phyloP scores from a whole-genome alignment of 768 basidiomycete genomes.

The Plicaturopsis crispa region DNA sequence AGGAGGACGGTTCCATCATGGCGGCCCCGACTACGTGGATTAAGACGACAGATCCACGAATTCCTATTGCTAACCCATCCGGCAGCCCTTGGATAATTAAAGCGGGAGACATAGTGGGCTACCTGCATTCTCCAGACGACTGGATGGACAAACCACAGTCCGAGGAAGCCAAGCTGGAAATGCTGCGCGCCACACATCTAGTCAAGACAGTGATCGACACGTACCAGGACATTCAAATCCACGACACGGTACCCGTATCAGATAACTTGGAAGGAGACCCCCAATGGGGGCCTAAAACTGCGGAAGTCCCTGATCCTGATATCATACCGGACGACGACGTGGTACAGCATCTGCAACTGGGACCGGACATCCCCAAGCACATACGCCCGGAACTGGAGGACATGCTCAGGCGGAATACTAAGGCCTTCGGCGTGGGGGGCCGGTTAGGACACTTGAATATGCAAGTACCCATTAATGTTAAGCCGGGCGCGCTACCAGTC shows the following conservation, averaged over 20 bases:
- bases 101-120: slow-evolving; percentile 2
- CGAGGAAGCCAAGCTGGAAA: neutral
- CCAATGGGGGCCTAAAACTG: neutral
- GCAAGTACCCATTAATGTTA: too few species aligned
- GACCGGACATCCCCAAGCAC: slow-evolving; percentile 9
- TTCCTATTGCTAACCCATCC: slow-evolving; percentile 4
- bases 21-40: slow-evolving; percentile 3
- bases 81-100: slow-evolving; percentile 1
- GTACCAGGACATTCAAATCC: too few species aligned
- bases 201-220: too few species aligned
- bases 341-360: slow-evolving; percentile 9
- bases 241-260: too few species aligned
- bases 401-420: slow-evolving; percentile 9
- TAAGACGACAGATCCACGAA: neutral
- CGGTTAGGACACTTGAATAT: slow-evolving; percentile 22
- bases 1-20: slow-evolving; percentile 2
- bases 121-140: neutral
- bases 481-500: too few species aligned
- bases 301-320: neutral
- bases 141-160: neutral
- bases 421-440: slow-evolving; percentile 23
- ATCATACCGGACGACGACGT: too few species aligned
- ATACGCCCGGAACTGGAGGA: slow-evolving; percentile 7
- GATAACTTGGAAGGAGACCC: too few species aligned
- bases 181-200: too few species aligned